Evolutionary conservation across 1,284 basidiomycete genomes (phyloP), one percentile per base, ranked within the genome.

Genomic region (Cutaneotrichosporon sp.): DNA sequence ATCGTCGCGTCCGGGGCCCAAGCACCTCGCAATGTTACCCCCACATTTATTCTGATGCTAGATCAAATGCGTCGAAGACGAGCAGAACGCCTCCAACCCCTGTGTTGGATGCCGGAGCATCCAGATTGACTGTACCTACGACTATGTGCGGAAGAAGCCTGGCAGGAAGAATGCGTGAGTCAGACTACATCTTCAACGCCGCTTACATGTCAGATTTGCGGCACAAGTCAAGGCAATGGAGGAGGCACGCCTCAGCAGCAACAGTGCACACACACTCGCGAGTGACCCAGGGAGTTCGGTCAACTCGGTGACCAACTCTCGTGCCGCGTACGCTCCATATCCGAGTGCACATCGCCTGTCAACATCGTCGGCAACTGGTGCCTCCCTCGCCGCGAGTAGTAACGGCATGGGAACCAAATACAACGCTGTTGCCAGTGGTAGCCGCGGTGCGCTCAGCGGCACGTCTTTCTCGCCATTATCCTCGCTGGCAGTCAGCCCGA

Each of bases 61-160:
- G 70, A 70, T 72, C 54, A 66, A 63, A 40, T 72, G 70, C 46
- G 58, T 65, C 43, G 66, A 60, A 13, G 56, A 56, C 38, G 54
- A 56, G 10, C 54, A 49, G 13, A 54, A 60, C 8, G 26, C 36
- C 5, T 23, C 34, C 0, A 30, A 36, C 21, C 54, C 65, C 2
- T 75, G 73, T 43, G 58, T 67, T 26, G 72, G 72, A 3, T 74
- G 73, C 52, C 42, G 51, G 13, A 72, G 67, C 47, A 56, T 75
- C 15, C 59, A 59, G 20, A 55, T 74, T 17, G 63, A 63, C 8
- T 75, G 73, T 52, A 71, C 64, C 2, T 64, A 66, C 49, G 63
- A 67, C 41, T 72, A 75, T 49, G 62, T 74, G 8, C 66, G 64
- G 55, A 70, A 72, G 56, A 70, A 70, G 59, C 71, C 73, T 8